A percentile compares a stretch with the other conserved stretches of the same genome.
These are phyloP conservation scores for Bonia amplexicaulis DNA, from an alignment of 176 grass and related monocot species.

Conservation along the genomic window DNA sequence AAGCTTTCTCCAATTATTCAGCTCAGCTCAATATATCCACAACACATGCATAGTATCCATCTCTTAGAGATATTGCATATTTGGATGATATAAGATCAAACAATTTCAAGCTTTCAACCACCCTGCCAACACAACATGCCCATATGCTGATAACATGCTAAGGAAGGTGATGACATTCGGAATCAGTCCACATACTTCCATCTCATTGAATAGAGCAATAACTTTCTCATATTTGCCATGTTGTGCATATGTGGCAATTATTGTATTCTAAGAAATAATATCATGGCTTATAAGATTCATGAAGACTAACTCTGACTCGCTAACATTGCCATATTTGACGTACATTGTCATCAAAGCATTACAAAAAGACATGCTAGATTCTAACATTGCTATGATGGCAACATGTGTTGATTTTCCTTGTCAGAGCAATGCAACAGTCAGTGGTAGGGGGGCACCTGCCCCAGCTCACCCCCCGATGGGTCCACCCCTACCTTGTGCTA, in stretches of 20 bases:
- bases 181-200: constrained; percentile 39
- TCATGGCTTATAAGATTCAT: constrained; percentile 41
- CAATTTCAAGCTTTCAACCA: constrained; percentile 66
- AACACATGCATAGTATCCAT: constrained; percentile 78
- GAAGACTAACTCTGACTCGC: constrained; percentile 60
- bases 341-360: constrained; percentile 94
- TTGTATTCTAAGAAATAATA: constrained; percentile 71
- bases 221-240: constrained; percentile 74
- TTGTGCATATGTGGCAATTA: constrained; percentile 72
- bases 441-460: no score
- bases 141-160: constrained; percentile 61
- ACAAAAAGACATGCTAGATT: constrained; percentile 51
- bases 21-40: constrained; percentile 73
- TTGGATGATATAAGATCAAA: constrained; percentile 71
- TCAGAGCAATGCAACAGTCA: constrained; percentile 48
- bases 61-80: constrained; percentile 44
- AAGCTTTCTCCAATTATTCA: constrained; percentile 68
- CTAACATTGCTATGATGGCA: constrained; percentile 65
- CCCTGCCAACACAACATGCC: constrained; percentile 70
- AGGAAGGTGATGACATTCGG: constrained; percentile 77
- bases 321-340: constrained; percentile 67
- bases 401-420: constrained; percentile 66
- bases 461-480: no score
- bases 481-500: no score
- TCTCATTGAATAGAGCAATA: constrained; percentile 65